Evolutionary conservation across 2,329 filamentous ascomycete genomes (phyloP).

Genomic region (Neofusicoccum parvum): DNA sequence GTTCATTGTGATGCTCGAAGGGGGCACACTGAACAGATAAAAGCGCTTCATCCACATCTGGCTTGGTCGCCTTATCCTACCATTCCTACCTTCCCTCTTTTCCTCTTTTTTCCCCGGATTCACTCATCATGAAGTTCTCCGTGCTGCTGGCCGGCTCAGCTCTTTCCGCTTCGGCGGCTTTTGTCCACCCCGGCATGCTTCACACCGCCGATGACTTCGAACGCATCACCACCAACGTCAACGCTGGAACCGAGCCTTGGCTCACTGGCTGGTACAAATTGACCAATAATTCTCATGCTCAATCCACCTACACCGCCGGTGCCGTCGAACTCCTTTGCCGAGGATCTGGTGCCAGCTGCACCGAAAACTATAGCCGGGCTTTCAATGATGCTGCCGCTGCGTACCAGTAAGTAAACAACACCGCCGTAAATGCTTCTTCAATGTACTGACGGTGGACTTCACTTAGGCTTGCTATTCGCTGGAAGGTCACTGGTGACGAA

Average conservation of each 20-base stretch:
- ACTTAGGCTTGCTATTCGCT: constrained; percentile 40
- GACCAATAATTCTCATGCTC: constrained; percentile 31
- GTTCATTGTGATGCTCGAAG: not conserved
- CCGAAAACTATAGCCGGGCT: constrained; percentile 35
- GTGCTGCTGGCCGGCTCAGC: constrained; percentile 7
- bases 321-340: constrained; percentile 40
- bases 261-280: constrained; percentile 39
- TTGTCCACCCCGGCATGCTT: constrained; percentile 39
- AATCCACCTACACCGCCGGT: constrained; percentile 32
- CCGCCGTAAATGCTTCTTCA: too few species aligned
- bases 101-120: not conserved
- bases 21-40: not conserved
- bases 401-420: constrained; percentile 28
- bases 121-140: not conserved
- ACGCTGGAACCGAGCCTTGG: constrained; percentile 39
- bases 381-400: constrained; percentile 42
- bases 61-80: not conserved
- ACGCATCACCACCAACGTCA: constrained; percentile 44
- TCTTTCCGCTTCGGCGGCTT: constrained; percentile 19
- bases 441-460: not conserved
- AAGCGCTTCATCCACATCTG: not conserved
- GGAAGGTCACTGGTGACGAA: constrained; percentile 43
- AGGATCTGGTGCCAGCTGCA: constrained; percentile 32
- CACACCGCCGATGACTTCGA: constrained; percentile 43
- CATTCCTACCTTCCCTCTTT: not conserved